Evolutionary conservation across 106 monocot species (phyloP).

Genomic region (Acanthochlamys bracteata): DNA sequence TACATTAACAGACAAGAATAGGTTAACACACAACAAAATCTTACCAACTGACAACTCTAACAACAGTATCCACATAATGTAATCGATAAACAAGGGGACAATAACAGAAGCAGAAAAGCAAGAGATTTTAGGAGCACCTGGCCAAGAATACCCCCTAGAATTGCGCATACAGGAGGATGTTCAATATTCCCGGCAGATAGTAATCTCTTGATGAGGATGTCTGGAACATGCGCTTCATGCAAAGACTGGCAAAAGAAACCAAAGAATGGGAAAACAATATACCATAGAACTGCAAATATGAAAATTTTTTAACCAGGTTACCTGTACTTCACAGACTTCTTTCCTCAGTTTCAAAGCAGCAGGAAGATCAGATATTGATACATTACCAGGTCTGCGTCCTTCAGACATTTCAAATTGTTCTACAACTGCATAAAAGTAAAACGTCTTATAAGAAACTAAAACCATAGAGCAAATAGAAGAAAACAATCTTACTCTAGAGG

Average conservation of each 20-base stretch:
- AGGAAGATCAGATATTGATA: conserved; percentile 46
- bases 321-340: conserved; percentile 71
- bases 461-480: too few relatives aligned
- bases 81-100: too few relatives aligned
- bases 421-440: conserved; percentile 34
- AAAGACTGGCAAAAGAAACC: conserved; percentile 32
- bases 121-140: conserved; percentile 37
- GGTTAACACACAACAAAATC: too few relatives aligned
- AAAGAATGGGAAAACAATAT: conserved; percentile 6
- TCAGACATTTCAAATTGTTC: conserved; percentile 58
- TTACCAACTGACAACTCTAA: too few relatives aligned
- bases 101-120: background rate
- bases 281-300: conserved; percentile 2
- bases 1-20: too few relatives aligned
- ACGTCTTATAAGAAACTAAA: too few relatives aligned
- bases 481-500: too few relatives aligned
- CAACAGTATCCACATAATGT: too few relatives aligned
- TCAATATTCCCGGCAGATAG: conserved; percentile 51
- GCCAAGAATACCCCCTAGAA: conserved; percentile 85
- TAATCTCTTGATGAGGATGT: conserved; percentile 38
- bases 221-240: conserved; percentile 58
- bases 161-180: conserved; percentile 89
- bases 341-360: conserved; percentile 47
- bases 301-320: conserved; percentile 14
- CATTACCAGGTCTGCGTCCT: conserved; percentile 40